Evolutionary conservation across 345 rosid species (phyloP).

Genomic region (Fremontodendron californicum): DNA sequence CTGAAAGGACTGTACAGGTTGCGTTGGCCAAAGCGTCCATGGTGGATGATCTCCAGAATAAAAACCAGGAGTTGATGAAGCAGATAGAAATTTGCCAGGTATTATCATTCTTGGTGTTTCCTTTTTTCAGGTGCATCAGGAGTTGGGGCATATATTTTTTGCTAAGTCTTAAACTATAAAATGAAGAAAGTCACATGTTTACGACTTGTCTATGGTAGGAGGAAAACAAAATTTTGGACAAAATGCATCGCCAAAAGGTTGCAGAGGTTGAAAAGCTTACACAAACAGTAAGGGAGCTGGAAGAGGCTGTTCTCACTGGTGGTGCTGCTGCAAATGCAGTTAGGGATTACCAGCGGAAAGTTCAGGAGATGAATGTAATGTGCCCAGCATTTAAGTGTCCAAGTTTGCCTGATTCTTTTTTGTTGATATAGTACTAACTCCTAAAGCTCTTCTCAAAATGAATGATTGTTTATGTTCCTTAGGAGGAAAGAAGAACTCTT

Average conservation of each 20-base stretch:
- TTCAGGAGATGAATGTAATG: conserved; percentile 98
- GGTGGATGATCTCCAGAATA: conserved; percentile 99
- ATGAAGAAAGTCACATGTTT: neutral
- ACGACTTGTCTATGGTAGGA: conserved; percentile 47
- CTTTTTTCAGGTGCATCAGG: neutral
- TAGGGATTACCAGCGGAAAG: conserved; percentile 94
- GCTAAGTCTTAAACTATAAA: neutral
- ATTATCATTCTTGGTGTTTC: conserved; percentile 13
- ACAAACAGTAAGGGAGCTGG: conserved; percentile 90
- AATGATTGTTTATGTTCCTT: conserved; percentile 19
- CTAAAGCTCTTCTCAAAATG: neutral
- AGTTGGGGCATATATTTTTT: neutral
- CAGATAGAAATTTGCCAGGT: conserved; percentile 99
- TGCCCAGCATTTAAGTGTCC: conserved; percentile 8
- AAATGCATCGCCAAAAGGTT: conserved; percentile 95
- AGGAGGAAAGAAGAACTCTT: conserved; percentile 95
- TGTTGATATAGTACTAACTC: neutral
- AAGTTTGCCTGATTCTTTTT: conserved; percentile 3
- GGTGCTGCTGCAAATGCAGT: conserved; percentile 99
- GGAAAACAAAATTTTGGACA: conserved; percentile 93
- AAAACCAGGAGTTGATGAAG: conserved; percentile 94
- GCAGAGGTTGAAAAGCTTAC: conserved; percentile 99
- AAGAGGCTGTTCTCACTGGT: conserved; percentile 99
- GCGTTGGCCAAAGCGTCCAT: conserved; percentile 91
- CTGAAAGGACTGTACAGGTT: conserved; percentile 87